These are phyloP conservation scores for Saitozyma sp. DNA, from an alignment of 768 basidiomycete species.

Conservation along the genomic window DNA sequence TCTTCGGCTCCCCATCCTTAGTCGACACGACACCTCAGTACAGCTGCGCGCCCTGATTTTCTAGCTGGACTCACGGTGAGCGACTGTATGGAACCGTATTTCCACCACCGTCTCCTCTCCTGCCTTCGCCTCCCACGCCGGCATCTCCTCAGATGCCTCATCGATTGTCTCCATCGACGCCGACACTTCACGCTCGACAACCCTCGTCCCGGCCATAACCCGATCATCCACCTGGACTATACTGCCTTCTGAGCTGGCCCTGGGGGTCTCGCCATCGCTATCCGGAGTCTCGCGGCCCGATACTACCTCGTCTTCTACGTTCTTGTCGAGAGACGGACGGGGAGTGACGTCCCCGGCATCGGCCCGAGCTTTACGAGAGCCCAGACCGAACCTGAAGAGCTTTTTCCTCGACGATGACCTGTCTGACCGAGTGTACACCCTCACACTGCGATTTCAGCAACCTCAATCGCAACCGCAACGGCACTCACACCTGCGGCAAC, in stretches of 20 bases:
- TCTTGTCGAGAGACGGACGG: too few species aligned
- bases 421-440: too few species aligned
- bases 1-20: background rate
- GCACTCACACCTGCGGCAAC: too few species aligned
- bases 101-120: constrained; percentile 8
- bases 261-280: background rate
- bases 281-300: background rate
- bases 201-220: background rate
- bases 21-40: too few species aligned
- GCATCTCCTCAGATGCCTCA: too few species aligned
- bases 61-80: constrained; percentile 1
- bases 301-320: background rate
- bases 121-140: background rate
- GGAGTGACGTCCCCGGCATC: too few species aligned
- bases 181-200: background rate
- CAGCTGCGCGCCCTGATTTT: background rate
- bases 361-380: too few species aligned
- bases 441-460: too few species aligned
- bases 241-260: background rate
- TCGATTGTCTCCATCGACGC: too few species aligned
- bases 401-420: too few species aligned
- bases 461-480: too few species aligned
- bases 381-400: too few species aligned
- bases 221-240: background rate
- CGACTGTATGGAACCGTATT: background rate